Base-by-base conservation (phyloP, 805 yeast genomes). In the Saccharomycopsis microspora region DNA sequence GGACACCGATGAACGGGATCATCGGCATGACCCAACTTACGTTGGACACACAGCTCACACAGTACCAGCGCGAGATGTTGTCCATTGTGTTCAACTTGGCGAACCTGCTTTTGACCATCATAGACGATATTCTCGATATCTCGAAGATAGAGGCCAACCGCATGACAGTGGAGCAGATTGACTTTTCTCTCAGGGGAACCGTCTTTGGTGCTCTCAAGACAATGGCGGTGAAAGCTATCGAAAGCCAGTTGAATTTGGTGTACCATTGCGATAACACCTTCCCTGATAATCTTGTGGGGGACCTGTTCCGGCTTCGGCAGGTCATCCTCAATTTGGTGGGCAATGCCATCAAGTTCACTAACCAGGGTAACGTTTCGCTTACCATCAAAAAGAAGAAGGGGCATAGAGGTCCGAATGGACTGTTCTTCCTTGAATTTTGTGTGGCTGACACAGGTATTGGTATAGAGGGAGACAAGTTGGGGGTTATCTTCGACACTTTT, bases 1-100 rank as follows among this genome's bases (percentile, higher is more conserved):
- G 96, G 62, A 86, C 96, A 3, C 96, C 96, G 27, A 82, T 86
- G 78, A 86, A 86, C 63, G 96, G 96, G 68, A 86, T 86, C 43
- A 82, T 86, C 57, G 95, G 95, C 60, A 86, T 86, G 90, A 86
- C 95, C 3, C 95, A 86, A 62, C 68, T 86, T 56, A 84, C 95
- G 1, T 71, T 86, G 48, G 96, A 86, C 55, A 86, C 95, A 0
- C 94, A 86, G 58, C 71, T 86, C 54, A 85, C 94, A 6, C 96
- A 86, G 64, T 86, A 86, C 59, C 96, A 86, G 64, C 75, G 96
- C 54, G 95, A 86, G 65, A 86, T 86, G 95, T 67, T 86, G 56
- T 80, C 89, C 10, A 86, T 87, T 59, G 96, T 86, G 29, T 93
- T 85, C 65, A 86, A 85, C 59, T 69, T 86, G 57, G 95, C 95